Conservation (phyloP, 2,329 filamentous ascomycete species). For the Colletotrichum lini region DNA sequence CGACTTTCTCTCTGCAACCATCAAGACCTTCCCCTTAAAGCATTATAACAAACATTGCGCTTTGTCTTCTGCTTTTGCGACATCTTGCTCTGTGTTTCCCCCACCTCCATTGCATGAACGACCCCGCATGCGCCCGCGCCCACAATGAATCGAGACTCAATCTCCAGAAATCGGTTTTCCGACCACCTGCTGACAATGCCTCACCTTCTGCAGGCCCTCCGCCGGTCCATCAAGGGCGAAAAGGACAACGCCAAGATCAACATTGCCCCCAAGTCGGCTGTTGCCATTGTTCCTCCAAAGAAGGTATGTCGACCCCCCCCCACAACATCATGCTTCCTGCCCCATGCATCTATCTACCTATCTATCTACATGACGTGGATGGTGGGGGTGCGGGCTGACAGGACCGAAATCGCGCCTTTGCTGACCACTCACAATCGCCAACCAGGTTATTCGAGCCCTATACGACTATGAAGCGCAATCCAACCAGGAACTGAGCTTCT, state of each 20-base stretch:
- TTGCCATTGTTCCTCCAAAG: constrained; percentile 92
- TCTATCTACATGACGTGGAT: not conserved
- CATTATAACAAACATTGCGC: constrained; percentile 8
- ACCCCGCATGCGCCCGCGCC: constrained; percentile 40
- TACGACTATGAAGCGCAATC: constrained; percentile 90
- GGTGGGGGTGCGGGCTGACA: constrained; percentile 11
- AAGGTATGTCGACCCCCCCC: constrained; percentile 73
- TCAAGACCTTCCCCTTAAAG: not conserved
- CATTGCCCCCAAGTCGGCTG: constrained; percentile 86
- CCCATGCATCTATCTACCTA: not conserved
- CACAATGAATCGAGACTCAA: constrained; percentile 38
- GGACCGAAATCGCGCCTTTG: constrained; percentile 19
- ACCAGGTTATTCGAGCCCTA: constrained; percentile 93
- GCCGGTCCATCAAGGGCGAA: constrained; percentile 91
- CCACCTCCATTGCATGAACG: constrained; percentile 37
- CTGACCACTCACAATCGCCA: constrained; percentile 44
- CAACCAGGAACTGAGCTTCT: constrained; percentile 88
- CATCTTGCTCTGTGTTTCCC: constrained; percentile 24
- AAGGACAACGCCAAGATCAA: constrained; percentile 83
- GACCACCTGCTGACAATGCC: constrained; percentile 57
- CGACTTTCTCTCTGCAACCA: constrained; percentile 12
- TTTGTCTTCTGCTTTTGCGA: constrained; percentile 1
- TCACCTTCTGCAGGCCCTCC: constrained; percentile 76
- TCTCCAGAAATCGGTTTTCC: constrained; percentile 40
- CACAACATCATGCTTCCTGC: constrained; percentile 10